Evolutionary conservation across 768 basidiomycete genomes (phyloP).

Genomic region (Amanita subjunquillea): DNA sequence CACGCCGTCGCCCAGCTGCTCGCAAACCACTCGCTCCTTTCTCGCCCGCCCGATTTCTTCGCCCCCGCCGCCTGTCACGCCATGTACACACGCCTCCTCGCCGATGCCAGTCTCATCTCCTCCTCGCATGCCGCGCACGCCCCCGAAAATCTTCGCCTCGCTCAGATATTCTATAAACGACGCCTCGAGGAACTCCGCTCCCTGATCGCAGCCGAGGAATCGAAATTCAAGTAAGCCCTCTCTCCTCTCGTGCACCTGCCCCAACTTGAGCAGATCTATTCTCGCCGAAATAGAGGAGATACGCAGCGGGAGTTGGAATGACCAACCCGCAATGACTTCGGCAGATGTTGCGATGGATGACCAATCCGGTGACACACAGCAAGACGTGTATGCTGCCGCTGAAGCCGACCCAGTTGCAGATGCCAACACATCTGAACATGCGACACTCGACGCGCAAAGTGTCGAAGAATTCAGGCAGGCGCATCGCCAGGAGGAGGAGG

Average conservation of each 20-base stretch:
- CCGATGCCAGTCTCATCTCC: conserved; percentile 56
- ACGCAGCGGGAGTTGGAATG: conserved; percentile 56
- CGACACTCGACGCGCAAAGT: not conserved
- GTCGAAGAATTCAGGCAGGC: conserved; percentile 1
- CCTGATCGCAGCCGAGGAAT: conserved; percentile 66
- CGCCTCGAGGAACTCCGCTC: conserved; percentile 64
- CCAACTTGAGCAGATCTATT: conserved; percentile 34
- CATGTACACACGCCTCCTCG: conserved; percentile 61
- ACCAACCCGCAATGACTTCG: conserved; percentile 12
- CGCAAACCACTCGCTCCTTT: conserved; percentile 58
- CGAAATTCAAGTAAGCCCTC: conserved; percentile 60
- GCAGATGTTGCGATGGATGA: not conserved
- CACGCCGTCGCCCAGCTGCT: conserved; percentile 53
- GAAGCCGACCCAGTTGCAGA: too few species aligned
- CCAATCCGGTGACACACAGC: too few species aligned
- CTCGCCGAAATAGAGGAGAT: conserved; percentile 72
- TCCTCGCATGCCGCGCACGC: conserved; percentile 42
- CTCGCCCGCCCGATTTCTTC: conserved; percentile 55
- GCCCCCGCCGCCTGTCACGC: conserved; percentile 46
- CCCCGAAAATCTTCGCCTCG: conserved; percentile 53
- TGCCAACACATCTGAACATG: conserved; percentile 19
- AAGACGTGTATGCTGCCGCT: too few species aligned
- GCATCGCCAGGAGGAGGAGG: conserved; percentile 6
- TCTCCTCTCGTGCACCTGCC: not conserved
- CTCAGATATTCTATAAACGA: conserved; percentile 61